These are phyloP conservation scores for Salvia splendens DNA, from an alignment of 257 asterid genomes.

Conservation along the genomic window DNA sequence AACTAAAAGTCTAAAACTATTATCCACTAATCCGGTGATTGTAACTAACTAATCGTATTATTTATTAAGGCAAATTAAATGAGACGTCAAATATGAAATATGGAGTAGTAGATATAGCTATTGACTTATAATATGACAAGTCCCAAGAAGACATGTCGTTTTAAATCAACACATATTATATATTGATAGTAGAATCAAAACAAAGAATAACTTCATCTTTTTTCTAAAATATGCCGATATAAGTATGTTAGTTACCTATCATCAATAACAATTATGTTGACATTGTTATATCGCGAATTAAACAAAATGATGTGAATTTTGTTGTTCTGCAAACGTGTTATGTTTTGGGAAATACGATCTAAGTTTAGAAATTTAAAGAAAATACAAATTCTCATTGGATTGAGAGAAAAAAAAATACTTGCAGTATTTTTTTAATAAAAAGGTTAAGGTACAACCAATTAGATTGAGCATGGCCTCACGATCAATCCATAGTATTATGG, in stretches of 20 bases:
- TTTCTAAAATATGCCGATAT: neutral
- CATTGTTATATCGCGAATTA: neutral
- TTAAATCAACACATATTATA: neutral
- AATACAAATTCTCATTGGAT: too few species aligned
- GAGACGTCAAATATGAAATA: neutral
- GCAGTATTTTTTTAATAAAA: neutral
- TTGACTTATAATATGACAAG: neutral
- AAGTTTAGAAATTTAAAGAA: neutral
- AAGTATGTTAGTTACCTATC: neutral
- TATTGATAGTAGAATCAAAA: too few species aligned
- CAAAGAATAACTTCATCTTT: neutral
- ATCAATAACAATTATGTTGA: neutral
- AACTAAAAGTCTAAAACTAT: constrained; percentile 24
- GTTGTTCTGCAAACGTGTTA: too few species aligned
- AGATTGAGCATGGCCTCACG: constrained; percentile 37
- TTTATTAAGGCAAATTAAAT: neutral
- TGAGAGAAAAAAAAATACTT: neutral
- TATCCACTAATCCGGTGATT: neutral
- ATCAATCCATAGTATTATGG: constrained; percentile 23
- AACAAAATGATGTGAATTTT: too few species aligned
- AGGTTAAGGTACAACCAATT: constrained; percentile 16
- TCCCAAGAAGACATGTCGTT: neutral
- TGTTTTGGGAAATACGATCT: neutral
- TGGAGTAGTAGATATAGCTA: neutral
- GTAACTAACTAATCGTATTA: neutral